Evolutionary conservation across 257 asterid species (phyloP).

Genomic region (Jasminum sambac): DNA sequence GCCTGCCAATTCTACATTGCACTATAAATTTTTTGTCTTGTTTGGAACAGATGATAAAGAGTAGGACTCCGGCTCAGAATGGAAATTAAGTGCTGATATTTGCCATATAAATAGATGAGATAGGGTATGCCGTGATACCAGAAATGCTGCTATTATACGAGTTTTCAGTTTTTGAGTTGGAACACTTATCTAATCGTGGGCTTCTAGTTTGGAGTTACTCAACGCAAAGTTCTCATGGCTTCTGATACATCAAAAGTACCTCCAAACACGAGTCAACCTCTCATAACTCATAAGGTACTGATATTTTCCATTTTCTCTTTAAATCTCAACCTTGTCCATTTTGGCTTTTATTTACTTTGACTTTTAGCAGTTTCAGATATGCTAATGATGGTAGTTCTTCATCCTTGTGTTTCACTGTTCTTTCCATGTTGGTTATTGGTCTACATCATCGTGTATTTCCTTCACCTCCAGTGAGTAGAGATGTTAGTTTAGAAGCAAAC

Average conservation of each 20-base stretch:
- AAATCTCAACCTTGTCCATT: background rate
- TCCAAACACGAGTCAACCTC: slow-evolving; percentile 19
- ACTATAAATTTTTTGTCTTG: slow-evolving; percentile 19
- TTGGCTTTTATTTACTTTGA: background rate
- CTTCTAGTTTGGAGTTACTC: slow-evolving; percentile 24
- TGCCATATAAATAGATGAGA: slow-evolving; percentile 28
- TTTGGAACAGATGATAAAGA: slow-evolving; percentile 67
- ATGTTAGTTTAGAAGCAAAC: background rate
- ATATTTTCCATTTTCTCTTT: slow-evolving; percentile 13
- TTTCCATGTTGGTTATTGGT: background rate
- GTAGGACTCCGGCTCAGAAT: slow-evolving; percentile 51
- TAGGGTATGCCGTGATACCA: slow-evolving; percentile 30
- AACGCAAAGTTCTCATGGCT: slow-evolving; percentile 26
- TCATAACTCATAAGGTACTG: slow-evolving; percentile 34
- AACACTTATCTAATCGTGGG: slow-evolving; percentile 24
- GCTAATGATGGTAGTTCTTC: background rate
- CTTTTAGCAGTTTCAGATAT: background rate
- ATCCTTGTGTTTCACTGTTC: slow-evolving; percentile 7
- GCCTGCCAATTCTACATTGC: background rate
- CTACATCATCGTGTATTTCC: slow-evolving; percentile 7
- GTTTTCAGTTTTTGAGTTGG: slow-evolving; percentile 21
- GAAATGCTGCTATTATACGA: slow-evolving; percentile 20
- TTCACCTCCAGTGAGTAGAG: slow-evolving; percentile 1
- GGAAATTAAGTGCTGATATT: slow-evolving; percentile 41
- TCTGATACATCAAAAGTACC: slow-evolving; percentile 19